These are phyloP conservation scores for Aspergillus thermomutatus DNA, from an alignment of 2,329 filamentous ascomycete genomes.

Conservation along the genomic window DNA sequence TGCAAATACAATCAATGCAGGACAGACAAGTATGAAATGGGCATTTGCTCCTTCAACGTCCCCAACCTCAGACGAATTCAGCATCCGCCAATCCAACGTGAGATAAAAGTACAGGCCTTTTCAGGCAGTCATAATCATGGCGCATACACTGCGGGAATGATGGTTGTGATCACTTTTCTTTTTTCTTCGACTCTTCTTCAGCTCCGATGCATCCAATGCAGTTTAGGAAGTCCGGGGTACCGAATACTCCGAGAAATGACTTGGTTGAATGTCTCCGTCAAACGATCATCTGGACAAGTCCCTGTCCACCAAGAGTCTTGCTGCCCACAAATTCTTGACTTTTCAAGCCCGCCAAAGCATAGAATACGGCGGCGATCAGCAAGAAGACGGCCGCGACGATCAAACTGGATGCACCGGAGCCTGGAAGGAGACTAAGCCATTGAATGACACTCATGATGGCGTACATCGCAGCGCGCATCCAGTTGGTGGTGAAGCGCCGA, in stretches of 20 bases:
- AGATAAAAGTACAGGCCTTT: constrained; percentile 20
- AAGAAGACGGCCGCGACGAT: constrained; percentile 85
- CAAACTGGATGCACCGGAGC: constrained; percentile 61
- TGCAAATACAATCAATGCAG: not conserved
- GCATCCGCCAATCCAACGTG: constrained; percentile 6
- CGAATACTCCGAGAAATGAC: not conserved
- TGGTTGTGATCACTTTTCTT: constrained; percentile 2
- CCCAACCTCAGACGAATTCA: constrained; percentile 1
- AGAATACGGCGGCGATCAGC: constrained; percentile 73
- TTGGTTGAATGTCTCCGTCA: constrained; percentile 34
- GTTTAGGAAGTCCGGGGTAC: not conserved
- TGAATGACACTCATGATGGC: constrained; percentile 74
- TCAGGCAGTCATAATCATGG: constrained; percentile 20
- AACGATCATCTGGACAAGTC: constrained; percentile 97
- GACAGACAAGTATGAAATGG: constrained; percentile 1
- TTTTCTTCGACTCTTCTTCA: not conserved
- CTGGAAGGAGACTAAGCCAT: constrained; percentile 71
- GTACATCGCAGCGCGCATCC: constrained; percentile 91
- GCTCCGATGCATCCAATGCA: not conserved
- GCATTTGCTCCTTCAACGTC: not conserved
- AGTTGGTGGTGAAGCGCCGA: constrained; percentile 91
- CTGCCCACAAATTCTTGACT: constrained; percentile 56
- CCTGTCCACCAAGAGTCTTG: constrained; percentile 92
- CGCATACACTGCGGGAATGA: constrained; percentile 13
- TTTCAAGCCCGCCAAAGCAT: constrained; percentile 50